A percentile compares a stretch with the other conserved stretches of the same genome.
Conservation (phyloP, 2,329 filamentous ascomycete genomes). For the Pyrenophora tritici-repentis region DNA sequence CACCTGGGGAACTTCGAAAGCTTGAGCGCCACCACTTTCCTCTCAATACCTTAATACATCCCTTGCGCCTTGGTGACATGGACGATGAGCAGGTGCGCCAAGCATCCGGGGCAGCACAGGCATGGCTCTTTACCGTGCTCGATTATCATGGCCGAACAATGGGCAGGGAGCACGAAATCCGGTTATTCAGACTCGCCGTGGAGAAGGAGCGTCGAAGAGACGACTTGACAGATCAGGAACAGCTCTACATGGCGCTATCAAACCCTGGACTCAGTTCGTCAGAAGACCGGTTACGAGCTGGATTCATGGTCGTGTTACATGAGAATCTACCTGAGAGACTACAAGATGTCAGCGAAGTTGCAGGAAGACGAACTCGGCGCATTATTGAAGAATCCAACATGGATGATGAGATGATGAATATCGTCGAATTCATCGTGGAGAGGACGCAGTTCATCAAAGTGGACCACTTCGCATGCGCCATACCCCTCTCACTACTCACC, state of each 20-base stretch:
- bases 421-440: slow-evolving; percentile 4
- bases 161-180: slow-evolving; percentile 8
- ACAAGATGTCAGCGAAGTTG: slow-evolving; percentile 1
- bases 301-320: slow-evolving; percentile 18
- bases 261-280: slow-evolving; percentile 5
- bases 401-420: not conserved
- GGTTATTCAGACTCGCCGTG: slow-evolving; percentile 18
- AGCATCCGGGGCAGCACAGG: slow-evolving; percentile 8
- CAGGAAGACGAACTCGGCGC: slow-evolving; percentile 2
- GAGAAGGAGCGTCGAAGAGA: slow-evolving; percentile 15
- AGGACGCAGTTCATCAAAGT: slow-evolving; percentile 7
- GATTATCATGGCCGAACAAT: slow-evolving; percentile 6
- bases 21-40: slow-evolving; percentile 5
- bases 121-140: slow-evolving; percentile 19
- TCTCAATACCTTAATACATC: not conserved
- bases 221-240: slow-evolving; percentile 18
- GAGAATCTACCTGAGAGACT: slow-evolving; percentile 15
- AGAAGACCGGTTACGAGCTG: slow-evolving; percentile 12
- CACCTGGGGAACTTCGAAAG: not conserved
- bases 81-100: slow-evolving; percentile 2
- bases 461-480: slow-evolving; percentile 30
- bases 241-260: slow-evolving; percentile 27
- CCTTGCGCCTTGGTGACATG: not conserved
- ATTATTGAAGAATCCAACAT: not conserved
- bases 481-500: slow-evolving; percentile 15